These are phyloP conservation scores for Quercus tomentella DNA, from an alignment of 331 rosid genomes.

Conservation along the genomic window DNA sequence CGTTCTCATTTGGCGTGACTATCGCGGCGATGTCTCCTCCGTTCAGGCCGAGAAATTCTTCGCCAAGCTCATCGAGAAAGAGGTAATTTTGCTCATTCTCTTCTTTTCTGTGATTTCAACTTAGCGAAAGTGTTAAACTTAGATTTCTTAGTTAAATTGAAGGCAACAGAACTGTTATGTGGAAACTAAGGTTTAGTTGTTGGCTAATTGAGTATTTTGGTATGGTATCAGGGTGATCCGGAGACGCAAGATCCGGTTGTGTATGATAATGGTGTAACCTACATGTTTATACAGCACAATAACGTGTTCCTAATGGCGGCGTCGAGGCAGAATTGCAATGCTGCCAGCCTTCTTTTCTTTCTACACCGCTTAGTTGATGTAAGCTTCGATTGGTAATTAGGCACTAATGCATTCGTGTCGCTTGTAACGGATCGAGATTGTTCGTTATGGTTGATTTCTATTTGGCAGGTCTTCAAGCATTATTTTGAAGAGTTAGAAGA, in stretches of 20 bases:
- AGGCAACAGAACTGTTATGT: too few species aligned
- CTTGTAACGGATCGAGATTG: neutral
- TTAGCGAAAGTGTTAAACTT: neutral
- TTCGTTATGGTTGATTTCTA: slow-evolving; percentile 4
- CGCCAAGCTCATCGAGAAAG: slow-evolving; percentile 95
- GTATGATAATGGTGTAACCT: slow-evolving; percentile 78
- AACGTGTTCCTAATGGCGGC: slow-evolving; percentile 89
- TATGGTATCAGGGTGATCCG: slow-evolving; percentile 77
- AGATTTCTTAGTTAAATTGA: neutral
- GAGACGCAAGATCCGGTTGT: slow-evolving; percentile 95
- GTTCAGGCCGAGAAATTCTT: slow-evolving; percentile 94
- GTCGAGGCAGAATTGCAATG: slow-evolving; percentile 95
- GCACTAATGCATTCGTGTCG: neutral
- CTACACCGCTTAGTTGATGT: slow-evolving; percentile 91
- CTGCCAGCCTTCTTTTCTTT: slow-evolving; percentile 88
- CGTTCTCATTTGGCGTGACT: slow-evolving; percentile 96
- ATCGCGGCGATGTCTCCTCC: slow-evolving; percentile 95
- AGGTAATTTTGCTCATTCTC: slow-evolving; percentile 37
- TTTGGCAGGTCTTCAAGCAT: slow-evolving; percentile 87
- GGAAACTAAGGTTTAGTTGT: neutral
- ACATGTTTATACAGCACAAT: slow-evolving; percentile 94
- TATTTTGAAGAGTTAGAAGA: slow-evolving; percentile 96
- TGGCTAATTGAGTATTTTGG: slow-evolving; percentile 3
- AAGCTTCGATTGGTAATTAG: slow-evolving; percentile 32
- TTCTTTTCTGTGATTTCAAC: neutral